Percentiles rank a stretch among this genome's conserved stretches.
Conservation (phyloP, 2,329 filamentous ascomycete genomes). For the Chrysosporium queenslandicum region DNA sequence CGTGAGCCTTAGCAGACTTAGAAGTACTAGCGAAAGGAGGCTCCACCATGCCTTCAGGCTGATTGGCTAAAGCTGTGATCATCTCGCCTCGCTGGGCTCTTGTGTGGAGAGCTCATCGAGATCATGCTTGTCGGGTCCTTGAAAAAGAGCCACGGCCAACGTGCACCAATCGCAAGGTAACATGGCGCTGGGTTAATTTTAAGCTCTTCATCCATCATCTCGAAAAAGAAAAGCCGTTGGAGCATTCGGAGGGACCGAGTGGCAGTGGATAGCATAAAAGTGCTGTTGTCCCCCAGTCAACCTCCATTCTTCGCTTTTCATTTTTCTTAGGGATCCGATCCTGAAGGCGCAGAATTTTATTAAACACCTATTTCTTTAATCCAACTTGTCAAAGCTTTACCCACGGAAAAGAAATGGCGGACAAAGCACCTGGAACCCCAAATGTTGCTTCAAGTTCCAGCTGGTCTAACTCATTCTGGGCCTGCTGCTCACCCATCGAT, state of each 20-base stretch:
- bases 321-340: too few relatives aligned
- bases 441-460: constrained; percentile 13
- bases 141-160: not conserved
- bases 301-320: not conserved
- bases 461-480: constrained; percentile 27
- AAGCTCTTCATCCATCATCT: too few relatives aligned
- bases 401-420: not conserved
- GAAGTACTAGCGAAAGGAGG: not conserved
- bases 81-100: not conserved
- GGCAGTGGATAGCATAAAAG: too few relatives aligned
- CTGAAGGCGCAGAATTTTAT: too few relatives aligned
- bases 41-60: not conserved
- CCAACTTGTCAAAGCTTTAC: not conserved
- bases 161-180: not conserved
- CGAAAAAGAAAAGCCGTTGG: not conserved
- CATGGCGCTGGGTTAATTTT: not conserved
- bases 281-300: not conserved
- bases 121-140: not conserved
- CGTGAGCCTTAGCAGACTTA: not conserved
- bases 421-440: not conserved
- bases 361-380: not conserved
- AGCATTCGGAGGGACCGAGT: too few relatives aligned
- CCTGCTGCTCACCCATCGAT: constrained; percentile 26
- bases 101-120: not conserved
- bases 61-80: not conserved